Percentiles rank a stretch among this genome's conserved stretches.
These are phyloP conservation scores for Pseudovirgaria hyperparasitica DNA, from an alignment of 2,329 filamentous ascomycete genomes.

Conservation along the genomic window DNA sequence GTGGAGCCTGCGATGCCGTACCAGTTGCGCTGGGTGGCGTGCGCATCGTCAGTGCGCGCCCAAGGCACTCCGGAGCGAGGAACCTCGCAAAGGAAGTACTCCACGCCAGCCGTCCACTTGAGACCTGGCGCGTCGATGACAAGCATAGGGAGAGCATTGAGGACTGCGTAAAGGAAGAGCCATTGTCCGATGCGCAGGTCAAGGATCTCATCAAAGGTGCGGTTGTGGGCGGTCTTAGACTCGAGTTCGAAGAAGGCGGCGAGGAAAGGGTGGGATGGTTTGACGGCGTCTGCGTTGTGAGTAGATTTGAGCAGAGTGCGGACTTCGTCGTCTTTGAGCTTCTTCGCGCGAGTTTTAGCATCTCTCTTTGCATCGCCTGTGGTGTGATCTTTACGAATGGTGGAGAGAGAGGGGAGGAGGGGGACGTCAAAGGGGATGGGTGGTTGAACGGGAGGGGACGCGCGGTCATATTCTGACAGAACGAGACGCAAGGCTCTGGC, in stretches of 20 bases:
- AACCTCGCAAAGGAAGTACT: constrained; percentile 71
- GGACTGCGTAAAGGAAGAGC: constrained; percentile 68
- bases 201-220: constrained; percentile 51
- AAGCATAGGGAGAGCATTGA: constrained; percentile 66
- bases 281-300: constrained; percentile 64
- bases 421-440: constrained; percentile 86
- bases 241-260: constrained; percentile 61
- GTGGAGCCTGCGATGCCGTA: constrained; percentile 58
- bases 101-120: constrained; percentile 55
- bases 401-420: constrained; percentile 55
- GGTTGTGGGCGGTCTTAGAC: constrained; percentile 51
- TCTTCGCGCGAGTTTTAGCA: constrained; percentile 55
- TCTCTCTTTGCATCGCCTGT: constrained; percentile 61
- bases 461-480: constrained; percentile 78
- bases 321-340: constrained; percentile 67
- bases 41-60: constrained; percentile 50
- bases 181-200: constrained; percentile 66
- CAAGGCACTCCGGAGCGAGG: constrained; percentile 62
- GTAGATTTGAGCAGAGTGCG: constrained; percentile 64
- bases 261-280: constrained; percentile 50
- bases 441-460: constrained; percentile 77
- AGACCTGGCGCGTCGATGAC: constrained; percentile 63
- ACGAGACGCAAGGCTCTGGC: constrained; percentile 61
- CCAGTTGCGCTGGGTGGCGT: constrained; percentile 50
- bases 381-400: constrained; percentile 51